These are phyloP conservation scores for Penicillium dipodomyicola DNA, from an alignment of 495 filamentous ascomycete species.

Conservation along the genomic window DNA sequence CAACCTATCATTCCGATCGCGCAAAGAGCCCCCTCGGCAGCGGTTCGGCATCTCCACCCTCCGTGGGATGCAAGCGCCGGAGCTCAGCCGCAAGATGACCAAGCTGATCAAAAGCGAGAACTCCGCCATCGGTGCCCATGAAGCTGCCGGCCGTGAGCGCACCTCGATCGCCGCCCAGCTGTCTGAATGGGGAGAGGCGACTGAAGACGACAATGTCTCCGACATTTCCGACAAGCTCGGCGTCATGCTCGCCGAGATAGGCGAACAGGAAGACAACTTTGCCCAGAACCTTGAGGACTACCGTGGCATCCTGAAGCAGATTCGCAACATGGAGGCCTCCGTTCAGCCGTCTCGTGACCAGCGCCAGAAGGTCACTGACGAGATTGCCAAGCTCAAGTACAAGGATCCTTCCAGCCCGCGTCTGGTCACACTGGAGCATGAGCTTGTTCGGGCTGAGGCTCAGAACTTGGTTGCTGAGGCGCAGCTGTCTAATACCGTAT, in stretches of 20 bases:
- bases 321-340: slow-evolving; percentile 85
- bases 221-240: slow-evolving; percentile 94
- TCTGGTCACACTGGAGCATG: slow-evolving; percentile 84
- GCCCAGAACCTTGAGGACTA: slow-evolving; percentile 84
- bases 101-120: slow-evolving; percentile 91
- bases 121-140: slow-evolving; percentile 75
- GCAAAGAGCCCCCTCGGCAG: slow-evolving; percentile 46
- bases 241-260: slow-evolving; percentile 85
- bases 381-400: slow-evolving; percentile 82
- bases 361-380: slow-evolving; percentile 79
- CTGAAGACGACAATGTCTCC: slow-evolving; percentile 77
- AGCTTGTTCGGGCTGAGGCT: slow-evolving; percentile 91
- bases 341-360: slow-evolving; percentile 91
- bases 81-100: slow-evolving; percentile 79
- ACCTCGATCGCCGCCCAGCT: slow-evolving; percentile 81
- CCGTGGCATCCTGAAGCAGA: slow-evolving; percentile 75
- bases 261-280: slow-evolving; percentile 86
- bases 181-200: slow-evolving; percentile 94
- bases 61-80: slow-evolving; percentile 76
- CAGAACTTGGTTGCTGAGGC: slow-evolving; percentile 95
- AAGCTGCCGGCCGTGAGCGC: slow-evolving; percentile 77
- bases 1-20: slow-evolving; percentile 59
- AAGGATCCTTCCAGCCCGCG: slow-evolving; percentile 80
- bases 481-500: slow-evolving; percentile 88
- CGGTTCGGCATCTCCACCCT: slow-evolving; percentile 79